Conservation (phyloP, 495 filamentous ascomycete genomes). For the Neurospora intermedia region DNA sequence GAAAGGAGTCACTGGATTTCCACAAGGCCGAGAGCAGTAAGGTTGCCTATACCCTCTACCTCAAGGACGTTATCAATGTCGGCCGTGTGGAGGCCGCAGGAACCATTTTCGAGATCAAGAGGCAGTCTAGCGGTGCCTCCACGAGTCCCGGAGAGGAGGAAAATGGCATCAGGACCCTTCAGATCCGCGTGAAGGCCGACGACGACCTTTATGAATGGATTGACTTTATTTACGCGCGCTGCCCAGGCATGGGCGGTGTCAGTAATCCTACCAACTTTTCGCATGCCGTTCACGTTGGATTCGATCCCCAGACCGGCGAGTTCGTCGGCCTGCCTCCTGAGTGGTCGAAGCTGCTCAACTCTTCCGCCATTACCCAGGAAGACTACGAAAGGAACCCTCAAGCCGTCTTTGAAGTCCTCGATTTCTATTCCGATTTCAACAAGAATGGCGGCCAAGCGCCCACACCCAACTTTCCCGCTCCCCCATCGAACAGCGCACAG, state of each 20-base stretch:
- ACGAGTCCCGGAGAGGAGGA: constrained; percentile 57
- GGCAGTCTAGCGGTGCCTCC: constrained; percentile 52
- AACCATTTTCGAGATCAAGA: constrained; percentile 84
- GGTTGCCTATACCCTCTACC: constrained; percentile 62
- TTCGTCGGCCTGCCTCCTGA: constrained; percentile 89
- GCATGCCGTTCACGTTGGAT: constrained; percentile 93
- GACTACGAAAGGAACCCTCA: constrained; percentile 98
- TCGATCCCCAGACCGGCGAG: constrained; percentile 84
- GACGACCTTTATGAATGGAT: constrained; percentile 98
- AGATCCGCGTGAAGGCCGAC: constrained; percentile 84
- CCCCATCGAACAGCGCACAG: constrained; percentile 41
- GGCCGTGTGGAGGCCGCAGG: constrained; percentile 76
- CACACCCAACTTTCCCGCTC: constrained; percentile 57
- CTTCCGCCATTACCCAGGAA: constrained; percentile 93
- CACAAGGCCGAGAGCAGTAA: constrained; percentile 82
- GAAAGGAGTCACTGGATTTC: constrained; percentile 83
- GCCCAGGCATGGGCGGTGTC: constrained; percentile 93
- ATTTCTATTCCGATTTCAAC: constrained; percentile 94
- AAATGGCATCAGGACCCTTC: constrained; percentile 64
- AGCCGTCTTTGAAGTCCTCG: constrained; percentile 90
- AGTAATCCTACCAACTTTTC: constrained; percentile 97
- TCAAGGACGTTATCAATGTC: constrained; percentile 78
- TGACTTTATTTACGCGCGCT: constrained; percentile 90
- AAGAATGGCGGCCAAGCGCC: constrained; percentile 72
- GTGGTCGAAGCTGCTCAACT: constrained; percentile 91